phyloP scores from a whole-genome alignment of 495 filamentous ascomycete species.

The Parathielavia hyrcaniae region DNA sequence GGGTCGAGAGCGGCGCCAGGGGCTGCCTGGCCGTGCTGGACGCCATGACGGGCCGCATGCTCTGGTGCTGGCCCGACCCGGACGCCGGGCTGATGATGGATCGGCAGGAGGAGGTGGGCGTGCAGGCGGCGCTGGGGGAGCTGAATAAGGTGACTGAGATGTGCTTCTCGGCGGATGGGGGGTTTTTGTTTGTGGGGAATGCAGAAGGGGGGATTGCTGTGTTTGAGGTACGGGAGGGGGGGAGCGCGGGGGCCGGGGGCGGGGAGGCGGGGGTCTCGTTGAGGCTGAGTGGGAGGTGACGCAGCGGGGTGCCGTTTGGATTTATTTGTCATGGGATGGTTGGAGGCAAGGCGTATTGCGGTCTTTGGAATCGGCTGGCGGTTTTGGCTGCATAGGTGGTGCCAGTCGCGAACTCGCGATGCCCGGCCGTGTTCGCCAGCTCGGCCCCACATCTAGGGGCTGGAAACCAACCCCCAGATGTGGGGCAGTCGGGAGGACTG shows the following conservation, averaged over 20 bases:
- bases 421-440: no score
- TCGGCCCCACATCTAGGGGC: no score
- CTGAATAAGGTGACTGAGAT: constrained; percentile 30
- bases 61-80: constrained; percentile 37
- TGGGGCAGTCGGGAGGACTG: no score
- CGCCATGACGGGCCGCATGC: constrained; percentile 28
- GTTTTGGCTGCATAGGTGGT: no score
- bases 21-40: constrained; percentile 31
- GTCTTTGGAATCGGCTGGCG: no score
- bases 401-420: no score
- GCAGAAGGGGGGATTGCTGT: constrained; percentile 25
- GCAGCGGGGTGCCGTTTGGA: background rate
- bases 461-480: no score
- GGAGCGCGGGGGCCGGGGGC: background rate
- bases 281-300: constrained; percentile 4
- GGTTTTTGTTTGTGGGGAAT: constrained; percentile 33
- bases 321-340: background rate
- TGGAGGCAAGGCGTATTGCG: no score
- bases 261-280: background rate
- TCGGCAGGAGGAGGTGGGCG: constrained; percentile 14
- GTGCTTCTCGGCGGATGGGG: constrained; percentile 30
- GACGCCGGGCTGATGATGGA: constrained; percentile 21
- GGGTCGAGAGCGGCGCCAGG: constrained; percentile 28
- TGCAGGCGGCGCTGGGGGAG: constrained; percentile 25
- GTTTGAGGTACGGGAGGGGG: constrained; percentile 31